Base-by-base conservation (phyloP, 2,329 filamentous ascomycete genomes). In the Alternaria ventricosa region DNA sequence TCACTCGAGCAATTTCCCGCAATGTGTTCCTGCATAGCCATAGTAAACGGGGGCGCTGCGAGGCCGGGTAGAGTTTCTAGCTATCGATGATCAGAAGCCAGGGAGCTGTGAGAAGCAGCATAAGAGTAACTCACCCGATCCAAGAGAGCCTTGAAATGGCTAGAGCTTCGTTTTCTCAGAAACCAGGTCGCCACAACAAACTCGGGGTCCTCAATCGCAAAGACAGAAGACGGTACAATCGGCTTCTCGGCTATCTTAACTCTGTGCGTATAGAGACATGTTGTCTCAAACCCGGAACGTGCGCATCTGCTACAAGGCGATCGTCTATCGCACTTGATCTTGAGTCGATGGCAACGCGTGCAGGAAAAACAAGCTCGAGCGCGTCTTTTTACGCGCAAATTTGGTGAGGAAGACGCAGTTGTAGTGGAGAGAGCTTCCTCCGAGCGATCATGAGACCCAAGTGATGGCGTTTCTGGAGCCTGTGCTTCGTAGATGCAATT, bases 311-410 rank as follows among this genome's bases (percentile, higher is more conserved):
- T 50, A 30, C 67, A 71, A 6, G 72, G 72, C 8, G 63, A 53
- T 25, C 58, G 53, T 51, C 69, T 66, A 12, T 73, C 68, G 22
- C 71, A 74, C 60, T 69, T 69, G 22, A 74, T 61, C 25, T 73
- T 74, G 1, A 73, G 58, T 3, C 66, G 71, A 61, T 73, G 72
- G 23, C 70, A 74, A 20, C 72, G 60, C 15, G 33, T 66, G 44
- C 72, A 74, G 13, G 70, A 73, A 11, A 73, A 45, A 43, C 65
- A 64, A 15, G 64, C 61, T 49, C 71, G 66, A 27, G 25, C 15
- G 46, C 46, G 46, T 49, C n/a, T 13, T 18, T 20, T 49, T 7
- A 49, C 23, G n/a, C 25, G 15, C 25, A 23, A 49, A 27, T 49
- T 8, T 4, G 46, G 23, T 12, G 46, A 28, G 10, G 46, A 49